A percentile compares a stretch with the other conserved stretches of the same genome.
Conservation (phyloP, 495 filamentous ascomycete species). For the Penicillium dipodomyicola region DNA sequence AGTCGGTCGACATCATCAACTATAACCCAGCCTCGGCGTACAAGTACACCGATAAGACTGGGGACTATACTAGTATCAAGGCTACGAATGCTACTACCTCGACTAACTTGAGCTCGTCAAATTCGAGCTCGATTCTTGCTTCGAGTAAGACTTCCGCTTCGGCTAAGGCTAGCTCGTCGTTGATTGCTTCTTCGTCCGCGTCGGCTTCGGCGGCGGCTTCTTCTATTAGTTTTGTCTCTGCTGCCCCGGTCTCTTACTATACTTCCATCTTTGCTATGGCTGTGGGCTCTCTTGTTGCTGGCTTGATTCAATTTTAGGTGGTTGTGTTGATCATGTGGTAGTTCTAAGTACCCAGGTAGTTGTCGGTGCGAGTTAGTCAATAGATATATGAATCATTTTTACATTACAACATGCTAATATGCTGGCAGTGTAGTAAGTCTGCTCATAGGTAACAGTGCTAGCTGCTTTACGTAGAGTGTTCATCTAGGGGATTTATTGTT, state of each 20-base stretch:
- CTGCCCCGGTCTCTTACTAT: slow-evolving; percentile 3
- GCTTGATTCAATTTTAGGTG: neutral
- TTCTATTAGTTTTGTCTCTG: slow-evolving; percentile 4
- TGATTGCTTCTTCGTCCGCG: neutral
- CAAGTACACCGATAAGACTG: slow-evolving; percentile 64
- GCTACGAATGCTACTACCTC: slow-evolving; percentile 23
- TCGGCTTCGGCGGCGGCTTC: slow-evolving; percentile 3
- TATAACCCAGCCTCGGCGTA: slow-evolving; percentile 54
- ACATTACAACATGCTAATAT: no score
- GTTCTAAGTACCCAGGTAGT: neutral
- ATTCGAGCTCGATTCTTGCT: slow-evolving; percentile 9
- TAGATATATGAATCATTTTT: neutral
- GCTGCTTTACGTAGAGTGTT: no score
- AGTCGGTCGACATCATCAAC: slow-evolving; percentile 51
- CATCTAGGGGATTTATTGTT: no score
- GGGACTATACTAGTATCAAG: slow-evolving; percentile 72
- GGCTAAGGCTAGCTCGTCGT: slow-evolving; percentile 1
- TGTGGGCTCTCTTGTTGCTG: neutral
- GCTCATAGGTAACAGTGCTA: no score
- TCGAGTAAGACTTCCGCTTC: neutral
- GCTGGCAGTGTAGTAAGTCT: no score
- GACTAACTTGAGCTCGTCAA: slow-evolving; percentile 15
- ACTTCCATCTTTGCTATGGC: neutral
- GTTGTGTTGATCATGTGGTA: neutral
- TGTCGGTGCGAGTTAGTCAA: neutral